Base-by-base conservation (phyloP, 2,329 filamentous ascomycete genomes). In the Alternaria novae-zelandiae region DNA sequence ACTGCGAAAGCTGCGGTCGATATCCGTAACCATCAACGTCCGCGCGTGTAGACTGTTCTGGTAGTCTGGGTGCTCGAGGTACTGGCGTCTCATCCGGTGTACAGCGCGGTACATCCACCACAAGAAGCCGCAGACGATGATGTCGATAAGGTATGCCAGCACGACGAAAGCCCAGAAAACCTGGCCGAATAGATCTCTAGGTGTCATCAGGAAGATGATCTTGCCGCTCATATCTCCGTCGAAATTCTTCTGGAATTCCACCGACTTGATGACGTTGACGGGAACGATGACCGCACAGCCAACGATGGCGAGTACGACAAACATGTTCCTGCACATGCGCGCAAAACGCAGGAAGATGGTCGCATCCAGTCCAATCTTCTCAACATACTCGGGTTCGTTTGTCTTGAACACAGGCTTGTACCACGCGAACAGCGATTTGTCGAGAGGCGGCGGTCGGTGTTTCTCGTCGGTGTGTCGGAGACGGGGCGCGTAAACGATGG, bases 281-380 rank as follows among this genome's bases (percentile, higher is more conserved):
- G 96, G 96, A 43, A 97, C 89, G 67, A 97, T 85, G 63, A 98
- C 88, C 56, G 84, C 85, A 69, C 92, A 90, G 17, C 92, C 93
- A 30, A 96, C 79, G 7, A 97, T 67, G 26, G 89, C 87, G 59
- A 97, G 82, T 8, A 88, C 82, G 26, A 91, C 76, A 77, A 98
- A 97, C 67, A 98, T 92, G 78, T 97, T 96, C 64, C 96, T 90
- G 76, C 92, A 92, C 96, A 99, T 98, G 70, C 90, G 87, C 54
- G 90, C 88, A 74, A 97, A 94, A 56, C 95, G 90, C 69, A 99
- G 84, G 79, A 99, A 98, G 51, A 99, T 83, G 9, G 92, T 91
- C 9, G 94, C 96, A 81, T 99, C 96, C 83, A 99, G 85, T 54
- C 96, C 96, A 43, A 97, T 90, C 72, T 91, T 89, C n/a, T 91